Conservation (phyloP, 2,329 filamentous ascomycete species). For the Ascocoryne sarcoides region DNA sequence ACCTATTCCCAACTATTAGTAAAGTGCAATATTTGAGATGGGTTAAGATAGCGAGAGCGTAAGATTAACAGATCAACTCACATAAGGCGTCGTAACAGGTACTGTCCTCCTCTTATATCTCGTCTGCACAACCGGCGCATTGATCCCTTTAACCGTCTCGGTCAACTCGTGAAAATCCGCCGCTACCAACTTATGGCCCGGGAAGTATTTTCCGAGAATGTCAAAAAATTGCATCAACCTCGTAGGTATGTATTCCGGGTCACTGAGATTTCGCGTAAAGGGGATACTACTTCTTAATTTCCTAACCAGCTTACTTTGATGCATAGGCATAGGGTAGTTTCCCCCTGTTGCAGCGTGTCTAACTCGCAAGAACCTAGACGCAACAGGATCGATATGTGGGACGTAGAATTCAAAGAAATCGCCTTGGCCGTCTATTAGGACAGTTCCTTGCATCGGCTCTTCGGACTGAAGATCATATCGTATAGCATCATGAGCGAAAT, state of each 20-base stretch:
- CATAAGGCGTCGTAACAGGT: slow-evolving; percentile 81
- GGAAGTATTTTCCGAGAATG: slow-evolving; percentile 79
- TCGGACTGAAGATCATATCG: slow-evolving; percentile 81
- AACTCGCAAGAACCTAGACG: slow-evolving; percentile 74
- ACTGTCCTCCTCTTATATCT: slow-evolving; percentile 81
- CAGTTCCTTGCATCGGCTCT: slow-evolving; percentile 76
- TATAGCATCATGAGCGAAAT: slow-evolving; percentile 90
- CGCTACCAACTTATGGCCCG: slow-evolving; percentile 76
- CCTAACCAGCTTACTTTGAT: slow-evolving; percentile 46
- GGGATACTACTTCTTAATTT: slow-evolving; percentile 57
- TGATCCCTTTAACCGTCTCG: slow-evolving; percentile 73
- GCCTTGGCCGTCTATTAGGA: slow-evolving; percentile 74
- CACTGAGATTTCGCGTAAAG: slow-evolving; percentile 65
- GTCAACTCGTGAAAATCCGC: slow-evolving; percentile 87
- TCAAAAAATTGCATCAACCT: slow-evolving; percentile 96
- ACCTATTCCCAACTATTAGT: slow-evolving; percentile 50
- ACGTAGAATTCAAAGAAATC: slow-evolving; percentile 96
- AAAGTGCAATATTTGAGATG: neutral
- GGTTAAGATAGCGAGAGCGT: too few relatives aligned
- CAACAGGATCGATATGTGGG: slow-evolving; percentile 70
- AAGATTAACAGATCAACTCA: slow-evolving; percentile 37
- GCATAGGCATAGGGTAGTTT: slow-evolving; percentile 52
- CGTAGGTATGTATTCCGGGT: slow-evolving; percentile 89
- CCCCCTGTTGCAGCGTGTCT: slow-evolving; percentile 65
- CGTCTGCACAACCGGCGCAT: slow-evolving; percentile 94